A percentile compares a stretch with the other conserved stretches of the same genome.
These are phyloP conservation scores for Nicotiana noctiflora DNA, from an alignment of 257 asterid genomes.

Conservation along the genomic window DNA sequence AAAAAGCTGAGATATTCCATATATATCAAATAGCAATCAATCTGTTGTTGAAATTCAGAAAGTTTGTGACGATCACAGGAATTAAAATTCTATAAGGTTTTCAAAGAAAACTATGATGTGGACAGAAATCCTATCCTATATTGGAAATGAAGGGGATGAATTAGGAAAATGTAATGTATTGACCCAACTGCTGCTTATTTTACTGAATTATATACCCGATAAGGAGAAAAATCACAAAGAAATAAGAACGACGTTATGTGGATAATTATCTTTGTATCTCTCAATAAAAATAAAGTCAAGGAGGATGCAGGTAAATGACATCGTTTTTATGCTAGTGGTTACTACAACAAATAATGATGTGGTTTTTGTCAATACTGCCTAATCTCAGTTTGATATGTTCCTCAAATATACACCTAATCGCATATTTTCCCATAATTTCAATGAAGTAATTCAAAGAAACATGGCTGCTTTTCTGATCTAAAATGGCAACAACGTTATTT, in stretches of 20 bases:
- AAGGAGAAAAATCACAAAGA: not conserved
- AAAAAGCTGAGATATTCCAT: not conserved
- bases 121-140: too few relatives aligned
- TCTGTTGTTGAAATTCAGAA: too few relatives aligned
- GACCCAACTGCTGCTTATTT: not conserved
- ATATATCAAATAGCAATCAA: not conserved
- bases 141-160: too few relatives aligned
- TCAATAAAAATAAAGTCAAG: not conserved
- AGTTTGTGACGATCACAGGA: not conserved
- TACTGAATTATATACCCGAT: not conserved
- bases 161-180: too few relatives aligned
- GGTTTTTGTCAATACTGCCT: too few relatives aligned
- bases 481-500: not conserved
- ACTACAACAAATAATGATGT: too few relatives aligned
- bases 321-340: not conserved
- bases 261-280: not conserved
- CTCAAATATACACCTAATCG: not conserved
- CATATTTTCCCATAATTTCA: not conserved
- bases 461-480: not conserved
- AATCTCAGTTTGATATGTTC: not conserved
- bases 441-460: not conserved
- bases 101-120: too few relatives aligned
- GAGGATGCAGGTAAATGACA: not conserved
- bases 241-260: not conserved
- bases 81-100: not conserved